phyloP scores from a whole-genome alignment of 2,329 filamentous ascomycete genomes.

The Fusarium hostae region DNA sequence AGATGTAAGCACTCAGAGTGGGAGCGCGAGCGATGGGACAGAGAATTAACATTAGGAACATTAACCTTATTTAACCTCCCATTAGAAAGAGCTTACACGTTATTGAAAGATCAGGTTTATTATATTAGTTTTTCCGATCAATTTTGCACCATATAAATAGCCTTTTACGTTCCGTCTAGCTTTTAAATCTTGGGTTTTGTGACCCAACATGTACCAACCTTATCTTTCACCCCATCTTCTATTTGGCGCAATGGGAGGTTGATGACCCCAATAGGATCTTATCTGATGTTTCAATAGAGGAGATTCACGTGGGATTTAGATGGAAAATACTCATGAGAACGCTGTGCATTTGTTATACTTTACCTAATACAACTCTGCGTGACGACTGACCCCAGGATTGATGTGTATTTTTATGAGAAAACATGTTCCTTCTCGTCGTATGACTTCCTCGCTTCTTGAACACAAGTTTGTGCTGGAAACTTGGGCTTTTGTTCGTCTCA shows the following conservation, averaged over 20 bases:
- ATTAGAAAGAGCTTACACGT: rapidly evolving
- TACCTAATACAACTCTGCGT: neutral
- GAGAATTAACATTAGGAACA: neutral
- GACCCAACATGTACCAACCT: neutral
- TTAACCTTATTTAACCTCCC: rapidly evolving
- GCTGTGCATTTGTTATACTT: neutral
- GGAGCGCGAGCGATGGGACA: neutral
- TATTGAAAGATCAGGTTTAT: neutral
- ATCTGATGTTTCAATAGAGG: rapidly evolving
- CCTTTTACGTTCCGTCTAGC: rapidly evolving
- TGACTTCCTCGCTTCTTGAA: neutral
- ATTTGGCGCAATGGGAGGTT: neutral
- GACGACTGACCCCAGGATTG: no score
- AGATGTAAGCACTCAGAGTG: neutral
- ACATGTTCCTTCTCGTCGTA: rapidly evolving
- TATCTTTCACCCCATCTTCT: neutral
- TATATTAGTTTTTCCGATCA: rapidly evolving
- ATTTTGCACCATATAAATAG: neutral
- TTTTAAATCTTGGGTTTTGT: neutral
- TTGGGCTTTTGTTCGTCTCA: neutral
- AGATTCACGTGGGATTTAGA: neutral
- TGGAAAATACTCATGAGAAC: rapidly evolving
- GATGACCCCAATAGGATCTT: no score
- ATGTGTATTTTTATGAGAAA: neutral
- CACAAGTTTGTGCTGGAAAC: no score